Base-by-base conservation (phyloP, 2,329 filamentous ascomycete genomes). In the Aaosphaeria pasadenensis region DNA sequence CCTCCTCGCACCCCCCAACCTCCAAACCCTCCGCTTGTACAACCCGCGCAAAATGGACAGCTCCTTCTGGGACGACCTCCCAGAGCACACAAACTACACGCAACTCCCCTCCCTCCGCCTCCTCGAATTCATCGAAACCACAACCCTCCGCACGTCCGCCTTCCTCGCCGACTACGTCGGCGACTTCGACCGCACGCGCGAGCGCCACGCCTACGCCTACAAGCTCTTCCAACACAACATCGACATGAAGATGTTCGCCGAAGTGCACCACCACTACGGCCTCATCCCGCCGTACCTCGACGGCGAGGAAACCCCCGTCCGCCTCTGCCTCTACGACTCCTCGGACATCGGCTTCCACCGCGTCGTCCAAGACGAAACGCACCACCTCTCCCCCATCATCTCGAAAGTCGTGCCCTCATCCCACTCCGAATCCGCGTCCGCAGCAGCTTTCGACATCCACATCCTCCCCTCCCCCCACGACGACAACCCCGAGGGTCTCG, bases 291-390 rank as follows among this genome's bases (percentile, higher is more conserved):
- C 67, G 0, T 67, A 64, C 44, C 56, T 70, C 1, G 53, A 65
- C 40, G 54, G 58, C 43, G 67, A 70, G 50, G 52, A 40, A 1
- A 36, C 49, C 3, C 66, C 66, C 2, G 36, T 55, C 7, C 50
- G 55, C 5, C 41, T 61, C 1, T 60, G 54, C 31, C 6, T 68
- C 59, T 71, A 63, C 50, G 51, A 64, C n/a, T 52, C 58, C n/a
- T 45, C 50, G 71, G 88, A 89, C 4, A 44, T 62, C 1, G 64
- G 66, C 4, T 69, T 69, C 36, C 45, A 40, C 6, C 59, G 62
- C 17, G 17, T 24, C 17, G 17, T 24, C 17, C 17, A 24, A 3
- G 17, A 24, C 17, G 17, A 24, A 24, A 24, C 17, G 17, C 17
- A 24, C 17, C 17, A 24, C 17, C 17, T 24, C 17, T 24, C 17